Conservation (phyloP, 2,329 filamentous ascomycete genomes). For the Magnaporthiopsis poae region DNA sequence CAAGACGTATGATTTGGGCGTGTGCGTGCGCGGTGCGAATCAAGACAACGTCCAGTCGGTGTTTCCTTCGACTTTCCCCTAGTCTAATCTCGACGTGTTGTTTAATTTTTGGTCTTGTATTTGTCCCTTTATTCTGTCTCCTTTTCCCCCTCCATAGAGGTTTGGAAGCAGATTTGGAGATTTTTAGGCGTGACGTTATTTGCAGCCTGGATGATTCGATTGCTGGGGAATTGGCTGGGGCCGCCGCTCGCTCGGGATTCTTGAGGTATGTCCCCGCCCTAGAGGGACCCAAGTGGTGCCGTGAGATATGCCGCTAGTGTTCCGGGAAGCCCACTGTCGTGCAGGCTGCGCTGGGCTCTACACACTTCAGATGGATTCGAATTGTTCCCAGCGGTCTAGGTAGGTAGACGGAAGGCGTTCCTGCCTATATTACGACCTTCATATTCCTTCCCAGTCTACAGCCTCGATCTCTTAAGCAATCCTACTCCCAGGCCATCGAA, state of each 20-base stretch:
- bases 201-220: slow-evolving; percentile 5
- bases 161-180: not conserved
- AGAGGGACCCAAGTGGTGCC: not conserved
- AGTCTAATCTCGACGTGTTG: not conserved
- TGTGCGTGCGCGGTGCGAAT: not conserved
- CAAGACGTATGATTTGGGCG: not conserved
- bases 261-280: not conserved
- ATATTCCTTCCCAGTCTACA: not conserved
- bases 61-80: not conserved
- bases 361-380: not conserved
- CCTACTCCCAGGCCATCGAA: too few species aligned
- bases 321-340: not conserved
- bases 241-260: not conserved
- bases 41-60: not conserved
- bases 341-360: not conserved
- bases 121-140: not conserved
- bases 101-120: not conserved
- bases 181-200: slow-evolving; percentile 6
- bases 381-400: not conserved
- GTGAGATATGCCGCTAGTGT: not conserved
- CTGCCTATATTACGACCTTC: not conserved
- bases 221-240: not conserved
- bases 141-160: not conserved
- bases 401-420: not conserved
- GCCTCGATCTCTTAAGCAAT: not conserved